Percentiles rank a stretch among this genome's conserved stretches.
Evolutionary conservation across 2,329 filamentous ascomycete species (phyloP).

Genomic region (Knoxdaviesia proteae): DNA sequence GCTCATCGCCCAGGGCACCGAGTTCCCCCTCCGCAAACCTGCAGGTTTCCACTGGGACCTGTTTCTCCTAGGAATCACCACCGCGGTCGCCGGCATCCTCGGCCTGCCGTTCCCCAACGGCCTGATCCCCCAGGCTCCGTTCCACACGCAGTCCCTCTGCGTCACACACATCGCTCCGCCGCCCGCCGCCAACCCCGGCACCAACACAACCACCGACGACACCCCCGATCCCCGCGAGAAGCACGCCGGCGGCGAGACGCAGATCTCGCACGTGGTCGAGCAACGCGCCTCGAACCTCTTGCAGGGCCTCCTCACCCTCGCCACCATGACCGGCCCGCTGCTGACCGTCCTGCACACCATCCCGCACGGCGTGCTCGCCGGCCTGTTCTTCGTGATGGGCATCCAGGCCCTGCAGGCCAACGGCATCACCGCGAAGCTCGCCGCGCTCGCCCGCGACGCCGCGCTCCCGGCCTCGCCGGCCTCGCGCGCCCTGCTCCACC

Average conservation of each 20-base stretch:
- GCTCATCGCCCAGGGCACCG: conserved; percentile 63
- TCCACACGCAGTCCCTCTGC: conserved; percentile 61
- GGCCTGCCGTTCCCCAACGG: conserved; percentile 69
- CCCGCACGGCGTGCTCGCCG: conserved; percentile 59
- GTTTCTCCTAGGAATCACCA: conserved; percentile 61
- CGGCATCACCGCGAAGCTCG: conserved; percentile 53
- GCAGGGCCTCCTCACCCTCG: conserved; percentile 57
- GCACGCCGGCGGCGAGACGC: conserved; percentile 33
- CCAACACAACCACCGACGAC: conserved; percentile 23
- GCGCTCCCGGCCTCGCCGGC: conserved; percentile 6
- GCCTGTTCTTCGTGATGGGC: conserved; percentile 72
- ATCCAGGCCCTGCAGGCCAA: conserved; percentile 57
- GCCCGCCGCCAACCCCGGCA: not conserved
- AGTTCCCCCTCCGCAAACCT: conserved; percentile 62
- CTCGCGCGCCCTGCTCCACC: conserved; percentile 13
- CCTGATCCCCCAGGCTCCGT: conserved; percentile 65
- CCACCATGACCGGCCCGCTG: conserved; percentile 58
- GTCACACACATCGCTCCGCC: conserved; percentile 25
- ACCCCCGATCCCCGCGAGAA: conserved; percentile 12
- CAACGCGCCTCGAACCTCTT: conserved; percentile 62
- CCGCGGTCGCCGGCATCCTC: conserved; percentile 52
- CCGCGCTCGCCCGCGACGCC: conserved; percentile 47
- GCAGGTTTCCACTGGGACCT: conserved; percentile 75
- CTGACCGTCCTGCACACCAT: conserved; percentile 57
- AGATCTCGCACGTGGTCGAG: conserved; percentile 46